These are phyloP conservation scores for Dictyostelium brefeldianum DNA, from an alignment of 78 protist species.

Conservation along the genomic window DNA sequence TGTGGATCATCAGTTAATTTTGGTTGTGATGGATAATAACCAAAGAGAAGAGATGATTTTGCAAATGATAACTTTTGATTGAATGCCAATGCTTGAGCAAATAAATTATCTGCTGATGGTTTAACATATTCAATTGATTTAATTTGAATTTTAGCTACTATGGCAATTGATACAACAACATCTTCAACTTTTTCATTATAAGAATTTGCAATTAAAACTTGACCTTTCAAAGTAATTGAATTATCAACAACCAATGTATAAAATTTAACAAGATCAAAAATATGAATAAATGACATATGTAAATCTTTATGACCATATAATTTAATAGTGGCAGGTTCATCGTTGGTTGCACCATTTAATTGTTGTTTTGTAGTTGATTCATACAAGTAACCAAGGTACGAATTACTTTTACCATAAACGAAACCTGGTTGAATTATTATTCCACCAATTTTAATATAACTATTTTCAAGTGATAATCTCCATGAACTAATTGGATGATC, in stretches of 20 bases:
- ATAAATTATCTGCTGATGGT: no score
- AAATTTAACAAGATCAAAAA: background rate
- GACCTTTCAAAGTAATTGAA: background rate
- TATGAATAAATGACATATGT: background rate
- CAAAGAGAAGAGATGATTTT: background rate
- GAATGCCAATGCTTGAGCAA: background rate
- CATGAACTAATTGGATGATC: background rate
- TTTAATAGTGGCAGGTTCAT: no score
- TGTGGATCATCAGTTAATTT: background rate
- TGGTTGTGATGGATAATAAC: slow-evolving; percentile 2
- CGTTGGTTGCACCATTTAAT: background rate
- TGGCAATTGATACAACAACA: background rate
- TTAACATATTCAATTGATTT: background rate
- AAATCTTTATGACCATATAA: background rate
- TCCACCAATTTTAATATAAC: background rate
- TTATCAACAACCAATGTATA: background rate
- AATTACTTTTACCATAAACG: background rate
- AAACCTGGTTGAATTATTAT: background rate
- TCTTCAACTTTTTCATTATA: background rate
- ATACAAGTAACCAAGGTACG: background rate
- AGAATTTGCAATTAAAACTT: slow-evolving; percentile 6
- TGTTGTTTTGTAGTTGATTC: no score
- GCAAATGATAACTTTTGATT: background rate
- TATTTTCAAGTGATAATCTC: background rate
- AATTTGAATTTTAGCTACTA: background rate